A percentile compares a stretch with the other conserved stretches of the same genome.
Conservation (phyloP, 1,139 yeast genomes). For the Debaryomyces sp. region DNA sequence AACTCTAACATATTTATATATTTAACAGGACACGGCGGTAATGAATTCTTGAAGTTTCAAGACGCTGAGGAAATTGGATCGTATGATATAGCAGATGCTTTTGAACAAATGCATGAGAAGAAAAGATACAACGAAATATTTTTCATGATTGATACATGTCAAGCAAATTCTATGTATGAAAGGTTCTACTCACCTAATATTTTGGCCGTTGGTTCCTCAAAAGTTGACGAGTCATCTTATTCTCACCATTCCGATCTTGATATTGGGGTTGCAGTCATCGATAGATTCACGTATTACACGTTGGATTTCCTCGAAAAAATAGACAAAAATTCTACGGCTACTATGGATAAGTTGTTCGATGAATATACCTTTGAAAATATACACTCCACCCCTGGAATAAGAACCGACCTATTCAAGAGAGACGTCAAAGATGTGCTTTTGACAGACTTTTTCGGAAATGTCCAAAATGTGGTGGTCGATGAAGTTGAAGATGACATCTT, state of each 20-base stretch:
- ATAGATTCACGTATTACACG: constrained; percentile 90
- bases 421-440: constrained; percentile 70
- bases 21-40: constrained; percentile 99
- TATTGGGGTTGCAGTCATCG: constrained; percentile 97
- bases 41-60: constrained; percentile 93
- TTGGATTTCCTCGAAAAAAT: constrained; percentile 85
- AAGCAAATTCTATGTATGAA: constrained; percentile 97
- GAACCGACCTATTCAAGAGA: constrained; percentile 76
- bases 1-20: constrained; percentile 91
- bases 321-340: constrained; percentile 69
- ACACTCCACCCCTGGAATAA: constrained; percentile 90
- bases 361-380: constrained; percentile 83
- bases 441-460: constrained; percentile 95
- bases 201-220: constrained; percentile 92
- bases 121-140: constrained; percentile 91
- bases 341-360: constrained; percentile 81
- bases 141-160: constrained; percentile 98
- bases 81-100: constrained; percentile 95
- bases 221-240: constrained; percentile 84
- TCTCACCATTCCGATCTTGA: constrained; percentile 96
- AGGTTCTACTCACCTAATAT: constrained; percentile 91
- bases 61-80: constrained; percentile 98
- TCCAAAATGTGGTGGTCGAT: constrained; percentile 79
- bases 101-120: constrained; percentile 96
- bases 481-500: constrained; percentile 50